Conservation (phyloP, 2,329 filamentous ascomycete species). For the Nectriaceae sp. region DNA sequence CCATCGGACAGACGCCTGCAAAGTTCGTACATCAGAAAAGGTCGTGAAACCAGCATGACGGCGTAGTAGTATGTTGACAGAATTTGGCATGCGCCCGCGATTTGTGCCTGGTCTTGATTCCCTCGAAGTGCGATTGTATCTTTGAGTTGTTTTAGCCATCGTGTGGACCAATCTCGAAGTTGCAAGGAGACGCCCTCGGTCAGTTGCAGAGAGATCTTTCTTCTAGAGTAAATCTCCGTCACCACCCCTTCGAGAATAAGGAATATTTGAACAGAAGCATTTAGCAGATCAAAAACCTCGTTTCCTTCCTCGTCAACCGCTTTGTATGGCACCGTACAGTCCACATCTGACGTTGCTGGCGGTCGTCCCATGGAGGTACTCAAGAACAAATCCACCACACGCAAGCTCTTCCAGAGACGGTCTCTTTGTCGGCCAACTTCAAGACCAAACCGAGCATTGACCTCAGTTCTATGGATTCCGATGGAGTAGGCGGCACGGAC, state of each 20-base stretch:
- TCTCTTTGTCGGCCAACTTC: slow-evolving; percentile 47
- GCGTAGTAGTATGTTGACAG: slow-evolving; percentile 57
- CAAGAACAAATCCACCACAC: slow-evolving; percentile 53
- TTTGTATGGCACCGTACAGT: slow-evolving; percentile 54
- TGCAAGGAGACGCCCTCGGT: slow-evolving; percentile 56
- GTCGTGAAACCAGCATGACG: slow-evolving; percentile 57
- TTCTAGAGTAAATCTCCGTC: slow-evolving; percentile 53
- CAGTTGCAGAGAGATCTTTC: slow-evolving; percentile 53
- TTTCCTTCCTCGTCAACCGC: slow-evolving; percentile 35
- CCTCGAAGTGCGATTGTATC: slow-evolving; percentile 31
- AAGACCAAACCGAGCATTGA: slow-evolving; percentile 52
- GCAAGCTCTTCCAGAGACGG: slow-evolving; percentile 55
- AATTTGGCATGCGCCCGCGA: slow-evolving; percentile 52
- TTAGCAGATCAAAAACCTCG: slow-evolving; percentile 48
- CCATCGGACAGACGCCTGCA: slow-evolving; percentile 45
- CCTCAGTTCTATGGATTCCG: slow-evolving; percentile 54
- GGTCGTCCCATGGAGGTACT: slow-evolving; percentile 57
- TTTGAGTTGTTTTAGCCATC: slow-evolving; percentile 50
- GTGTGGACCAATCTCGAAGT: slow-evolving; percentile 51
- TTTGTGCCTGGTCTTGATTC: slow-evolving; percentile 28
- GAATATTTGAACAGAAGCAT: slow-evolving; percentile 55
- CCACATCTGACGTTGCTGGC: slow-evolving; percentile 54
- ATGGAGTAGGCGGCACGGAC: slow-evolving; percentile 55
- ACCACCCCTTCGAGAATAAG: slow-evolving; percentile 53
- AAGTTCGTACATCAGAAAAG: slow-evolving; percentile 59